These are phyloP conservation scores for Tylopilus sp. DNA, from an alignment of 1,284 basidiomycete species.

Conservation along the genomic window DNA sequence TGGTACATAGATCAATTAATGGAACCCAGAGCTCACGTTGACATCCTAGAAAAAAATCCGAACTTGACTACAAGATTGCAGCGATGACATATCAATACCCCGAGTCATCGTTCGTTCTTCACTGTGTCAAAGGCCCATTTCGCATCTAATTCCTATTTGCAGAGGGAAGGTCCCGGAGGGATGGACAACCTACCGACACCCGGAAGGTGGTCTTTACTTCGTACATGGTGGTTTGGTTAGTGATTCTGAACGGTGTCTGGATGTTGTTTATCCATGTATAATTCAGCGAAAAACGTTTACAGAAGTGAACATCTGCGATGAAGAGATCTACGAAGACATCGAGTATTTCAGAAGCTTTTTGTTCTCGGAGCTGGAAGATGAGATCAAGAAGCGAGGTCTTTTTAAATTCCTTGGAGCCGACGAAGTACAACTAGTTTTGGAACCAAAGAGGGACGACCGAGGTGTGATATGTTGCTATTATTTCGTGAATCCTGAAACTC, in stretches of 20 bases:
- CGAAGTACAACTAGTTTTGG: conserved; percentile 31
- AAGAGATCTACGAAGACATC: conserved; percentile 19
- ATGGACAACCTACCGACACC: conserved; percentile 27
- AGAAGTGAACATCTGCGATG: conserved; percentile 26
- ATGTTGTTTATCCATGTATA: neutral
- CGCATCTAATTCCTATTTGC: neutral
- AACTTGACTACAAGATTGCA: conserved; percentile 9
- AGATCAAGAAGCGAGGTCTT: conserved; percentile 5
- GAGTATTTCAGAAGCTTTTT: conserved; percentile 21
- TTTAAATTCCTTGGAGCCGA: conserved; percentile 8
- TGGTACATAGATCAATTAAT: neutral
- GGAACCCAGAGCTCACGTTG: conserved; percentile 1
- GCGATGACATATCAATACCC: conserved; percentile 21
- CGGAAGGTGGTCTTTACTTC: conserved; percentile 32
- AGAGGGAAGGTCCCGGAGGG: conserved; percentile 19
- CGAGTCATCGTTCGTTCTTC: conserved; percentile 17
- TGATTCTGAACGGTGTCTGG: neutral
- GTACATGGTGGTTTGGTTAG: conserved; percentile 28
- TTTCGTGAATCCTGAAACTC: conserved; percentile 27
- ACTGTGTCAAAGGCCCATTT: neutral
- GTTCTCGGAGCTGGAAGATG: conserved; percentile 7
- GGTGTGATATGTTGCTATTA: conserved; percentile 30
- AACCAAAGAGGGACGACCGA: conserved; percentile 13
- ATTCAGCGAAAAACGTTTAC: conserved; percentile 31
- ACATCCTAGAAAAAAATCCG: conserved; percentile 6